Evolutionary conservation across 257 asterid genomes (phyloP).

Genomic region (Solanum sejunctum): DNA sequence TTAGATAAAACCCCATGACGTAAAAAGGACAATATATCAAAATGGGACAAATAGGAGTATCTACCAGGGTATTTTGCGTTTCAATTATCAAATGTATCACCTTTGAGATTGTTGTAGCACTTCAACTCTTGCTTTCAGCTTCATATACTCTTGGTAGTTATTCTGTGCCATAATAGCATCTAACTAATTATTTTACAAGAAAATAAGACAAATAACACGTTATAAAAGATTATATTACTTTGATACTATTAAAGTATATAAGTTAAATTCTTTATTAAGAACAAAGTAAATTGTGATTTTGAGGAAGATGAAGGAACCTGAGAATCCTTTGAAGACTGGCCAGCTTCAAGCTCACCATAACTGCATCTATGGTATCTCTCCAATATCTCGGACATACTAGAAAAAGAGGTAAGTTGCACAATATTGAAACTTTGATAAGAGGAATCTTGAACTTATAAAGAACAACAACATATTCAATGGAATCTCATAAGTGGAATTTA

Average conservation of each 20-base stretch:
- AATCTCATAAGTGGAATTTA: no score
- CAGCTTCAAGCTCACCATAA: not conserved
- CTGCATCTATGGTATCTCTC: constrained; percentile 6
- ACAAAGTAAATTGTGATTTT: not conserved
- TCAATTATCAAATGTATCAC: constrained; percentile 10
- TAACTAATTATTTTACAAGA: not conserved
- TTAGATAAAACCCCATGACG: not conserved
- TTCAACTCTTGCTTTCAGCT: constrained; percentile 88
- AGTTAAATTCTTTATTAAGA: not conserved
- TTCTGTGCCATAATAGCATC: constrained; percentile 13
- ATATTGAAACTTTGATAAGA: not conserved
- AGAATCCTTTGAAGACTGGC: not conserved
- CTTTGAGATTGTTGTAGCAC: constrained; percentile 91
- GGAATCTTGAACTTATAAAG: not conserved
- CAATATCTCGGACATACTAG: not conserved
- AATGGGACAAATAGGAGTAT: not conserved
- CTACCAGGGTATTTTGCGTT: not conserved
- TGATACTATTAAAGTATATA: not conserved
- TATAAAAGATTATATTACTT: not conserved
- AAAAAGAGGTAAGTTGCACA: not conserved
- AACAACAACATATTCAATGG: no score
- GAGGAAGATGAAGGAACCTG: not conserved
- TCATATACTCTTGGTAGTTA: constrained; percentile 92
- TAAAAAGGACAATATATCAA: not conserved
- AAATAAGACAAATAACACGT: not conserved